phyloP scores from a whole-genome alignment of 208 protist species.

The Acanthamoeba royreba region DNA sequence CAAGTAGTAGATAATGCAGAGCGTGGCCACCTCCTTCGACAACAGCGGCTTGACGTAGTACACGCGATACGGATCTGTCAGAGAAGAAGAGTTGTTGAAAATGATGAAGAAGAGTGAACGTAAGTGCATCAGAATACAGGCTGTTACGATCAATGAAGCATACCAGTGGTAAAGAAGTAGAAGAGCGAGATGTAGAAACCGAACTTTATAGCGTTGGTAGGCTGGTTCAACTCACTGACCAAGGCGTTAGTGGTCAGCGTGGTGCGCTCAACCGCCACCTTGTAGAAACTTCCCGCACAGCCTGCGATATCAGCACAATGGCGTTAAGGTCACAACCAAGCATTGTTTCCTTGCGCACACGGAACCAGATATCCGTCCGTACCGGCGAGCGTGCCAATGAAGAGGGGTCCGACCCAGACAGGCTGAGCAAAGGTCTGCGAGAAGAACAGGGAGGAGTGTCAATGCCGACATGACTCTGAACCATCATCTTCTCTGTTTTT shows the following conservation, averaged over 20 bases:
- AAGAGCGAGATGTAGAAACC: neutral
- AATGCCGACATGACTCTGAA: too few relatives aligned
- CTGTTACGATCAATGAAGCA: neutral
- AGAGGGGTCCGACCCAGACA: neutral
- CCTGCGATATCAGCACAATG: neutral
- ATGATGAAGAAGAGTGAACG: neutral
- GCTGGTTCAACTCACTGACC: neutral
- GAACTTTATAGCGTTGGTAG: neutral
- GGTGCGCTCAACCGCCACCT: neutral
- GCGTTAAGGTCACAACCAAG: neutral
- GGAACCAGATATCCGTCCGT: neutral
- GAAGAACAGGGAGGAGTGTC: neutral
- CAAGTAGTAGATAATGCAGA: neutral
- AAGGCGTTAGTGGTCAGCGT: neutral
- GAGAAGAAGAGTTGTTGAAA: too few relatives aligned
- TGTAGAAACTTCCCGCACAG: neutral
- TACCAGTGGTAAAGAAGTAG: neutral
- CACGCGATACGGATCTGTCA: neutral
- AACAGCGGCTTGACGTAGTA: neutral
- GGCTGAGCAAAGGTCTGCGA: neutral
- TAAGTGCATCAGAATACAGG: neutral
- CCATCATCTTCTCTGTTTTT: too few relatives aligned
- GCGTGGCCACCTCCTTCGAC: neutral
- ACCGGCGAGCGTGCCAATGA: neutral
- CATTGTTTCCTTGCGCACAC: neutral